These are phyloP conservation scores for Chrysoporthe austroafricana DNA, from an alignment of 2,329 filamentous ascomycete genomes.

Conservation along the genomic window DNA sequence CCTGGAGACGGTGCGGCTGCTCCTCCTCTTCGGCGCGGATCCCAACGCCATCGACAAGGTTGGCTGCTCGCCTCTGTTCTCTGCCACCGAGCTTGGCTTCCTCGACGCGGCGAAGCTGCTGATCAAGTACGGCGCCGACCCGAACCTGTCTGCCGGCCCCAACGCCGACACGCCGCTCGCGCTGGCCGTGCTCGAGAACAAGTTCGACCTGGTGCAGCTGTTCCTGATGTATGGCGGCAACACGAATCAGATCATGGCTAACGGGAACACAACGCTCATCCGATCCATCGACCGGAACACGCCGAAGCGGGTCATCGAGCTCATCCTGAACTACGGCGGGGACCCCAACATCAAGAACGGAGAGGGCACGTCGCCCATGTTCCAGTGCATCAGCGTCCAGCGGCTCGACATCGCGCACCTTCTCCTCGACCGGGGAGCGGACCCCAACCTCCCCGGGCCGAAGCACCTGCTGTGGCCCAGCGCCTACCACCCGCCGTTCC, in stretches of 20 bases:
- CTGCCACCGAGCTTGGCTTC: slow-evolving; percentile 56
- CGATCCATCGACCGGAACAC: slow-evolving; percentile 63
- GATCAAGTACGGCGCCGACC: slow-evolving; percentile 63
- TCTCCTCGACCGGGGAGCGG: slow-evolving; percentile 60
- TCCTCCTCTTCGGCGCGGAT: slow-evolving; percentile 61
- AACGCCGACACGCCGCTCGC: slow-evolving; percentile 60
- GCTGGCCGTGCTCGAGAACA: slow-evolving; percentile 53
- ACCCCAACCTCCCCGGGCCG: slow-evolving; percentile 70
- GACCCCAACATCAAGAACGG: slow-evolving; percentile 62
- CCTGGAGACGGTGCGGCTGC: slow-evolving; percentile 55
- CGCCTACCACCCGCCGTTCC: slow-evolving; percentile 59
- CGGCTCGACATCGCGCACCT: slow-evolving; percentile 59
- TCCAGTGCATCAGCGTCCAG: slow-evolving; percentile 59
- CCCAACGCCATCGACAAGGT: slow-evolving; percentile 55
- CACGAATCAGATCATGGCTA: slow-evolving; percentile 54
- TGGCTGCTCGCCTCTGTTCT: slow-evolving; percentile 55
- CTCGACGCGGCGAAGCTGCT: slow-evolving; percentile 61
- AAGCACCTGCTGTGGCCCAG: slow-evolving; percentile 72
- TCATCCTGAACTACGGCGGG: slow-evolving; percentile 63
- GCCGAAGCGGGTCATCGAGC: slow-evolving; percentile 57
- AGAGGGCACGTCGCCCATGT: slow-evolving; percentile 66
- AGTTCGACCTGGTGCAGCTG: slow-evolving; percentile 60
- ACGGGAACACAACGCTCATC: slow-evolving; percentile 65
- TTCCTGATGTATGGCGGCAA: slow-evolving; percentile 66
- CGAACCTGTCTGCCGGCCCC: slow-evolving; percentile 41